Percentiles rank a stretch among this genome's conserved stretches.
Conservation (phyloP, 495 filamentous ascomycete genomes). For the Penicillium goetzii region DNA sequence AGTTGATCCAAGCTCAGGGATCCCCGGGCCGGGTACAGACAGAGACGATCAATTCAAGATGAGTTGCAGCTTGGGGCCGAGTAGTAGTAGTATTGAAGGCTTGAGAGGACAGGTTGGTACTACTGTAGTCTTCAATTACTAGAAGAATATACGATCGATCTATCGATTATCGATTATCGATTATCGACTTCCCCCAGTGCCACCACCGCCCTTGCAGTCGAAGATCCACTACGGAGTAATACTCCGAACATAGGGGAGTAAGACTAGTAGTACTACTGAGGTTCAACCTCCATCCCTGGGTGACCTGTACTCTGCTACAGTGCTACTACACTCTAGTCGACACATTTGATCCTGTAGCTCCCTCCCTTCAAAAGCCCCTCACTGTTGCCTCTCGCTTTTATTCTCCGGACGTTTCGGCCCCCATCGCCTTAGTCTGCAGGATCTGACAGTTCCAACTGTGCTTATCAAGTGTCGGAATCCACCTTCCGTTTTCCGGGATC, state of each 20-base stretch:
- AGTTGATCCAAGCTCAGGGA: conserved; percentile 18
- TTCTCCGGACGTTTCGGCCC: background rate
- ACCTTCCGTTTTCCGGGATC: background rate
- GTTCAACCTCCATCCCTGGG: no score
- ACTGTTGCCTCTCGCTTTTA: background rate
- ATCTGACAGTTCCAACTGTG: background rate
- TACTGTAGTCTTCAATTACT: no score
- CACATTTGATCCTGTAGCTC: background rate
- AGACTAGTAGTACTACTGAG: background rate
- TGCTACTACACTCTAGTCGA: no score
- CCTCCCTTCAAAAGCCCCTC: background rate
- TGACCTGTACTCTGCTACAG: no score
- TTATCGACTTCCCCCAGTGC: background rate
- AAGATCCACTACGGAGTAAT: background rate
- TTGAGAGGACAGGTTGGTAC: no score
- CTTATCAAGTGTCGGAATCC: background rate
- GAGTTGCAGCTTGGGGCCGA: conserved; percentile 10
- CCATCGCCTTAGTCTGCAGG: background rate
- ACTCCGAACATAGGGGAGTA: background rate
- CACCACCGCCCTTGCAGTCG: conserved; percentile 6
- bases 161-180: background rate
- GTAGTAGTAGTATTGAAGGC: background rate
- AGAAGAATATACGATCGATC: background rate
- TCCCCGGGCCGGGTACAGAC: conserved; percentile 24
- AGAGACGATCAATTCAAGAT: conserved; percentile 22